Conservation (phyloP, 2,329 filamentous ascomycete species). For the Bipolaris gigantea region DNA sequence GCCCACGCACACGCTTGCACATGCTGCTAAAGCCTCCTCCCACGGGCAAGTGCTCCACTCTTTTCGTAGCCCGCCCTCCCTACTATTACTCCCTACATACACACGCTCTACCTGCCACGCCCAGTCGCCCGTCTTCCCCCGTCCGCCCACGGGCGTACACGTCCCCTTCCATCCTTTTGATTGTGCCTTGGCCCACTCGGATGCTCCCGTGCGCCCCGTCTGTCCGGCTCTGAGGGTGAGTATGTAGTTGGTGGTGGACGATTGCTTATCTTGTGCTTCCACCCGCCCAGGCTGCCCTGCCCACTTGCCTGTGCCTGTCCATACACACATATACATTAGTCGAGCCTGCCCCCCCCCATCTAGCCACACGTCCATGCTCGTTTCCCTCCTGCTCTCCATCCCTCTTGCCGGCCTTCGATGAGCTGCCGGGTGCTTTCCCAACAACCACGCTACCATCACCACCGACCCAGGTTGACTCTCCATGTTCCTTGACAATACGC, state of each 20-base stretch:
- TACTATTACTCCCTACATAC: neutral
- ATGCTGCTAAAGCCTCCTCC: conserved; percentile 7
- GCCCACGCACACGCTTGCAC: conserved; percentile 11
- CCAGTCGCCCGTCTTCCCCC: neutral
- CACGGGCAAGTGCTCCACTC: neutral
- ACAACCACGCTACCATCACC: conserved; percentile 32
- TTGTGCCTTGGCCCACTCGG: conserved; percentile 31
- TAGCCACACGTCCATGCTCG: conserved; percentile 9
- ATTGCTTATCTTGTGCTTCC: conserved; percentile 40
- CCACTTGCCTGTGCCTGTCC: conserved; percentile 30
- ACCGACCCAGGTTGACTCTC: conserved; percentile 33
- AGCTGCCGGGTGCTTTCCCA: conserved; percentile 27
- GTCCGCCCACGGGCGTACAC: conserved; percentile 30
- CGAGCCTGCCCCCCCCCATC: conserved; percentile 22
- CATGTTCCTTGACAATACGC: conserved; percentile 44
- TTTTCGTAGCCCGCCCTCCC: neutral
- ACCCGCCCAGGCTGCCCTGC: conserved; percentile 25
- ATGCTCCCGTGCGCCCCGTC: conserved; percentile 37
- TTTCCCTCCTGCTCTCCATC: conserved; percentile 2
- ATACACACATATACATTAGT: conserved; percentile 23
- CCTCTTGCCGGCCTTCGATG: conserved; percentile 36
- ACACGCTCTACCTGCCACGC: conserved; percentile 2
- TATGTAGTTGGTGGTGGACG: conserved; percentile 17
- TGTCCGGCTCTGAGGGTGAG: conserved; percentile 26
- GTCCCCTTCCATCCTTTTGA: conserved; percentile 24